Evolutionary conservation across 129 eudicot genomes (phyloP), one percentile per base, ranked within the genome.

Genomic region (Silybum marianum): DNA sequence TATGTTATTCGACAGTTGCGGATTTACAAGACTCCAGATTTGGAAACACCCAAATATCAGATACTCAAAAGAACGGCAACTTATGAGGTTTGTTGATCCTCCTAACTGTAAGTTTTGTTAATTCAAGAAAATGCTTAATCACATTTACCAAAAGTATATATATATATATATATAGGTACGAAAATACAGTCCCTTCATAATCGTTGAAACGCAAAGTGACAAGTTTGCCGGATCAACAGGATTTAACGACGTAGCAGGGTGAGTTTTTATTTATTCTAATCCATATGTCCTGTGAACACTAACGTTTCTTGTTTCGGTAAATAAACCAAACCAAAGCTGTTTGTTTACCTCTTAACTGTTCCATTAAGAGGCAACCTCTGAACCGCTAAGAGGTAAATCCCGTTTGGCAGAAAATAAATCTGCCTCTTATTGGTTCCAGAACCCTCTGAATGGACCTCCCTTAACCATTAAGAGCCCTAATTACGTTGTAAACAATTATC

Each of bases 31-130:
- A 96, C 99, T 32, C 99, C 98, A 6, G 95, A 91, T 85, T 79
- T 95, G 77, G 99, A 96, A 84, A 83, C 97, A 46, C 99, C 98
- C 14, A 88, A 86, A 78, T 95, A 90, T 88, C 92, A 91, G 85
- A 93, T 93, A 80, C 87, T 96, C 74, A 96, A 83, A 87, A 90
- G 97, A 80, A 81, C 98, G 38, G 90, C 98, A 51, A 85, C 80
- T 24, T 96, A 93, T 72, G 99, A 96, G 98, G 99, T 95, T 78
- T 78, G 81, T 26, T 32, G 38, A 48, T 62, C 75, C 79, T 67
- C 65, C 21, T 39, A 36, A 36, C 65, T 54, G 7, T 48, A 44
- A 69, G 25, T 38, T 65, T 28, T 58, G 39, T 22, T 48, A 21
- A 58, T 32, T 42, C 30, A 75, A 22, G 14, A 69, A 25, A 69